These are phyloP conservation scores for Henningerozyma blattae DNA, from an alignment of 805 yeast genomes.

Conservation along the genomic window DNA sequence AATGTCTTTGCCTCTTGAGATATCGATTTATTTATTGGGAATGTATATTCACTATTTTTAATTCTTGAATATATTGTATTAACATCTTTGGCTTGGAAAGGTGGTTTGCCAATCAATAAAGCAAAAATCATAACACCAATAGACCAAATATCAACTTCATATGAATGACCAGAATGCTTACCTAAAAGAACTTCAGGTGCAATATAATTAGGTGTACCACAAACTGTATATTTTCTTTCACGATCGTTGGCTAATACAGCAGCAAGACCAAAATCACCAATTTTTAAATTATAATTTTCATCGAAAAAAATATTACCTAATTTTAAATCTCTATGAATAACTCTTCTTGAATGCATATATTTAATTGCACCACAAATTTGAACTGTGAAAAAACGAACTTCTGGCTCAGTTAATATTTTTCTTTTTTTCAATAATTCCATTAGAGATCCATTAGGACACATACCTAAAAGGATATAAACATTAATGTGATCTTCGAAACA, in stretches of 20 bases:
- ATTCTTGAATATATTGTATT: conserved; percentile 81
- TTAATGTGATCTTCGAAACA: conserved; percentile 93
- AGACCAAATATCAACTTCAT: conserved; percentile 93
- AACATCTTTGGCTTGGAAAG: conserved; percentile 89
- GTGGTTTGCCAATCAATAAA: conserved; percentile 80
- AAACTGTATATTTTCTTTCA: conserved; percentile 78
- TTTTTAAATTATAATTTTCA: conserved; percentile 81
- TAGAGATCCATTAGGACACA: conserved; percentile 85
- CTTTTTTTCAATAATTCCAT: conserved; percentile 83
- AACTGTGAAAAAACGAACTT: conserved; percentile 75
- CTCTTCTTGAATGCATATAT: conserved; percentile 82
- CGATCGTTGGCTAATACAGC: conserved; percentile 61
- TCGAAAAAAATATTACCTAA: conserved; percentile 92
- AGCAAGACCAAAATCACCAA: conserved; percentile 96
- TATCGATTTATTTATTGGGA: conserved; percentile 58
- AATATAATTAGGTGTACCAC: conserved; percentile 96
- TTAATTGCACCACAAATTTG: conserved; percentile 89
- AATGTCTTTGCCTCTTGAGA: conserved; percentile 58
- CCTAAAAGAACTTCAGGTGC: conserved; percentile 85
- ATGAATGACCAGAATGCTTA: conserved; percentile 70
- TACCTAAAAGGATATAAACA: conserved; percentile 83
- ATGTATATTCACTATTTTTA: conserved; percentile 64
- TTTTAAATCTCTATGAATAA: conserved; percentile 92
- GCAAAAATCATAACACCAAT: conserved; percentile 91
- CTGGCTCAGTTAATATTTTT: conserved; percentile 74